Evolutionary conservation across 2,329 filamentous ascomycete species (phyloP).

Genomic region (Aspergillus eucalypticola): DNA sequence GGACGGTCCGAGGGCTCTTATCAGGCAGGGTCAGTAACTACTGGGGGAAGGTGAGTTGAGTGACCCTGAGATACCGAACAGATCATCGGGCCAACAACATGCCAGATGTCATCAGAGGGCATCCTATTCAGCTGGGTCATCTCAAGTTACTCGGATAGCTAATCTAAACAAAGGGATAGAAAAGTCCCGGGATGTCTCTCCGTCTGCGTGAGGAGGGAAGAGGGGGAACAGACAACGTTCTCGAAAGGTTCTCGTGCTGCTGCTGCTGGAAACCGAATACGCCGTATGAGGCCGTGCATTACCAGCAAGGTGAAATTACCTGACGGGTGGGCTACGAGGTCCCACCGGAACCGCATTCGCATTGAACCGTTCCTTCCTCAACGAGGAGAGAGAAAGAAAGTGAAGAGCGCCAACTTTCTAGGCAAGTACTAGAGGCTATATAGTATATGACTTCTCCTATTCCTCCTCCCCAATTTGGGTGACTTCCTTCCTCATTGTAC

Average conservation of each 20-base stretch:
- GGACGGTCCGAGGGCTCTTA: neutral
- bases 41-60: neutral
- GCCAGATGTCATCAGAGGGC: neutral
- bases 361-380: neutral
- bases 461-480: neutral
- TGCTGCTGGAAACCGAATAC: neutral
- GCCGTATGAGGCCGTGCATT: neutral
- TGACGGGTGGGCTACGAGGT: neutral
- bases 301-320: neutral
- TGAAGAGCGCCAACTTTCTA: neutral
- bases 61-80: neutral
- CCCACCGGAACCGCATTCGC: neutral
- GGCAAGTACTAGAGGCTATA: neutral
- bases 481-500: neutral
- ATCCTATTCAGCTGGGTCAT: neutral
- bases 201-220: too few relatives aligned
- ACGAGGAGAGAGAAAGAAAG: neutral
- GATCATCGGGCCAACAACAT: neutral
- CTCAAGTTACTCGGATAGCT: neutral
- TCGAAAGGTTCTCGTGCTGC: neutral
- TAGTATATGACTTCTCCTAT: conserved; percentile 1
- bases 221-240: neutral
- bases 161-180: neutral
- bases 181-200: neutral
- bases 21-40: neutral